Evolutionary conservation across 2,329 filamentous ascomycete genomes (phyloP).

Genomic region (Camptophora hylomeconis): DNA sequence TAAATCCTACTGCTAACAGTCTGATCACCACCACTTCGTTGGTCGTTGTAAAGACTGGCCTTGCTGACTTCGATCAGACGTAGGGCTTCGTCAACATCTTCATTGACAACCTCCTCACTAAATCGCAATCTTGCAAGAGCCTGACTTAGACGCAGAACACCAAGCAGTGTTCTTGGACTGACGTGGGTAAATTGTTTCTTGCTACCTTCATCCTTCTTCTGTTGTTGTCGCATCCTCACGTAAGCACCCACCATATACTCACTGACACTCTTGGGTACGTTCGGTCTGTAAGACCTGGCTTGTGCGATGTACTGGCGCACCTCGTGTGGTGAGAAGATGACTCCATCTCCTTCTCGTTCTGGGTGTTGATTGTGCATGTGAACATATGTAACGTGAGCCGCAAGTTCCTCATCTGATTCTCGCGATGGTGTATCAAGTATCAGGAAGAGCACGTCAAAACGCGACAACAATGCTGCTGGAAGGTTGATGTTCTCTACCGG

Average conservation of each 20-base stretch:
- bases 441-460: conserved; percentile 94
- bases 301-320: conserved; percentile 93
- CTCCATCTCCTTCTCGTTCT: conserved; percentile 50
- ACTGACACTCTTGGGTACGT: conserved; percentile 70
- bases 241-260: conserved; percentile 98
- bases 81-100: conserved; percentile 91
- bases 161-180: conserved; percentile 82
- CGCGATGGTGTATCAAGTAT: conserved; percentile 88
- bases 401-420: conserved; percentile 83
- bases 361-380: conserved; percentile 96
- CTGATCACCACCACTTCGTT: conserved; percentile 49
- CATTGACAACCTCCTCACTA: conserved; percentile 67
- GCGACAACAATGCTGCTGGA: conserved; percentile 86
- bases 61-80: conserved; percentile 88
- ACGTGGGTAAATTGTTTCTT: conserved; percentile 92
- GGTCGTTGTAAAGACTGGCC: conserved; percentile 68
- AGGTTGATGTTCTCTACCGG: conserved; percentile 99
- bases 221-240: conserved; percentile 81
- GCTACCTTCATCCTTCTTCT: conserved; percentile 74
- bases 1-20: conserved; percentile 86
- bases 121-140: conserved; percentile 87
- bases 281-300: conserved; percentile 76
- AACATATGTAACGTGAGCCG: conserved; percentile 88
- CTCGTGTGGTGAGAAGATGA: conserved; percentile 86
- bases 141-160: conserved; percentile 83